Conservation (phyloP, 176 grass and related monocot genomes). For the Ensete glaucum region DNA sequence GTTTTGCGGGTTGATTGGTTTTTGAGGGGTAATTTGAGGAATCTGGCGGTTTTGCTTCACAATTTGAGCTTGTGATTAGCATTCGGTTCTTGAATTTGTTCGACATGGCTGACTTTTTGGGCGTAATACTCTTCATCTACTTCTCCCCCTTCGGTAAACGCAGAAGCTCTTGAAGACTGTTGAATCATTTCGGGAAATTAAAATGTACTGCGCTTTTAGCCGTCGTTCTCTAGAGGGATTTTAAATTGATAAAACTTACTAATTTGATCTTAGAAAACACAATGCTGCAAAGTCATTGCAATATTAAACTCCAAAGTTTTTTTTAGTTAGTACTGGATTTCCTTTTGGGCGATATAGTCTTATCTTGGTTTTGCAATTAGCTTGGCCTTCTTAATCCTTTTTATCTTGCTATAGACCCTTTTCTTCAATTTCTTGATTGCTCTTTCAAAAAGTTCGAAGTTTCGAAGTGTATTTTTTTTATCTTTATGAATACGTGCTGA, state of each 20-base stretch:
- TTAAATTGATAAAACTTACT: neutral
- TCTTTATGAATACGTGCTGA: conserved; percentile 11
- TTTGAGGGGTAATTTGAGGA: neutral
- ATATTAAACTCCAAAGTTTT: neutral
- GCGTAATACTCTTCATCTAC: neutral
- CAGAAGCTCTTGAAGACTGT: neutral
- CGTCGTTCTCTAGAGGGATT: neutral
- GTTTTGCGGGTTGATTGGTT: neutral
- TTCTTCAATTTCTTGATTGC: neutral
- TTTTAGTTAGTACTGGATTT: neutral
- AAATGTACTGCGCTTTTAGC: neutral
- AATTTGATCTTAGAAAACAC: neutral
- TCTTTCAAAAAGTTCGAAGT: conserved; percentile 8
- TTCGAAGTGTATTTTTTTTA: conserved; percentile 10
- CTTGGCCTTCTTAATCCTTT: neutral
- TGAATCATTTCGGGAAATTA: neutral
- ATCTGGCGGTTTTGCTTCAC: neutral
- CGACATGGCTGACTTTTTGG: neutral
- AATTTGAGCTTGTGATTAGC: neutral
- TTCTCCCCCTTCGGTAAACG: neutral
- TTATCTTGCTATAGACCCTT: neutral
- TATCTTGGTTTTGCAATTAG: neutral
- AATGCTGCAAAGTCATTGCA: neutral
- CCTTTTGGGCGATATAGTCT: neutral
- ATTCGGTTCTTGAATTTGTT: neutral